Evolutionary conservation across 2,329 filamentous ascomycete genomes (phyloP).

Genomic region (Lecanicillium sp.): DNA sequence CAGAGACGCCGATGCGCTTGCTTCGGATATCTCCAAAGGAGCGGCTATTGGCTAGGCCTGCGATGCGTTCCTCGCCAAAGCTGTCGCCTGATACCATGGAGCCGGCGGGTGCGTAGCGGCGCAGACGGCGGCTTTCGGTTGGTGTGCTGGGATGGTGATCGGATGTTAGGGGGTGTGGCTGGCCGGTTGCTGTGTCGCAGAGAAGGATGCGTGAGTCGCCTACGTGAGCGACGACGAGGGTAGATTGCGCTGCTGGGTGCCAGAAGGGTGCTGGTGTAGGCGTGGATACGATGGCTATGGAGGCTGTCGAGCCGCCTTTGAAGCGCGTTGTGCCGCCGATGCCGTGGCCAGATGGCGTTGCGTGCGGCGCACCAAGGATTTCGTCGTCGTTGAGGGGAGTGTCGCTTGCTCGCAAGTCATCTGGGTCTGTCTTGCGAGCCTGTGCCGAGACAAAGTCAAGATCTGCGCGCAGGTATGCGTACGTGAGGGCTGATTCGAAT

Average conservation of each 20-base stretch:
- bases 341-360: conserved; percentile 44
- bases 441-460: conserved; percentile 90
- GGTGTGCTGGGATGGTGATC: conserved; percentile 92
- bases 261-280: conserved; percentile 89
- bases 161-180: conserved; percentile 72
- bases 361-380: conserved; percentile 57
- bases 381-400: conserved; percentile 77
- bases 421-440: conserved; percentile 67
- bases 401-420: conserved; percentile 64
- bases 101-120: conserved; percentile 68
- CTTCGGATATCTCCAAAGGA: conserved; percentile 87
- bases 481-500: conserved; percentile 73
- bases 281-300: conserved; percentile 82
- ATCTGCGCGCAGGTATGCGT: conserved; percentile 89
- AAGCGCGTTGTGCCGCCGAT: conserved; percentile 76
- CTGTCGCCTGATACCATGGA: conserved; percentile 81
- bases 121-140: conserved; percentile 70
- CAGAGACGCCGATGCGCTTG: conserved; percentile 88
- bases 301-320: conserved; percentile 89
- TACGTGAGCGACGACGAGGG: conserved; percentile 79
- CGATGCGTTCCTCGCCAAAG: conserved; percentile 94
- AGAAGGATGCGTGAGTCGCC: conserved; percentile 88
- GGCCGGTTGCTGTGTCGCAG: conserved; percentile 76
- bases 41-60: conserved; percentile 85
- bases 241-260: conserved; percentile 81